These are phyloP conservation scores for Carex kokanica DNA, from an alignment of 176 grass and related monocot species.

Conservation along the genomic window DNA sequence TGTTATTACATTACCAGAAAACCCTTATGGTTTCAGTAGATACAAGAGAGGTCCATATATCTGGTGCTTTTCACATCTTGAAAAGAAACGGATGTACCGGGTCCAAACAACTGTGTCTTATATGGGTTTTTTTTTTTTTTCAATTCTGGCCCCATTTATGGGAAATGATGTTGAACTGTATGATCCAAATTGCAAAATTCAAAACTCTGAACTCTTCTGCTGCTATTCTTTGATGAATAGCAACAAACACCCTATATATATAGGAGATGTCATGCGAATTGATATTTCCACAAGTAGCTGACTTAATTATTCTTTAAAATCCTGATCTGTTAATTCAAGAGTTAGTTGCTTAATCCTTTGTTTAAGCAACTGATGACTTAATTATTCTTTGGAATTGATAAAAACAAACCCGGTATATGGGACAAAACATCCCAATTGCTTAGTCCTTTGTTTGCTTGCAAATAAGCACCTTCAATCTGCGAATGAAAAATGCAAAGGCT, in stretches of 20 bases:
- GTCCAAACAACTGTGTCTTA: neutral
- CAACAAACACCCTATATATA: neutral
- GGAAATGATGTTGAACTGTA: neutral
- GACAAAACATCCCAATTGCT: constrained; percentile 71
- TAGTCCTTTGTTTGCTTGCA: constrained; percentile 48
- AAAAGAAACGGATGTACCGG: neutral
- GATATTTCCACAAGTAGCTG: neutral
- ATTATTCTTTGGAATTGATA: no score
- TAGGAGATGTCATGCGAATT: neutral
- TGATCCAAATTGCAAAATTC: neutral
- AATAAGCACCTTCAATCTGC: constrained; percentile 65
- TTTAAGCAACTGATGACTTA: neutral
- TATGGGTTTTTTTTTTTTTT: no score
- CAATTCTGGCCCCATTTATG: neutral
- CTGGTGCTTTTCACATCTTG: neutral
- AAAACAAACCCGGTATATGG: constrained; percentile 36
- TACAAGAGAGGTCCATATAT: neutral
- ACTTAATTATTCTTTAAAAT: neutral
- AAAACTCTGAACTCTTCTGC: neutral
- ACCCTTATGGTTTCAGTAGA: neutral
- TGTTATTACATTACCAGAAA: neutral
- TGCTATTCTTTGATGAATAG: neutral
- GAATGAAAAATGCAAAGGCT: neutral
- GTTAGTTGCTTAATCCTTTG: neutral
- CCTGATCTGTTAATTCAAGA: neutral